Percentiles rank a stretch among this genome's conserved stretches.
Evolutionary conservation across 2,329 filamentous ascomycete genomes (phyloP).

Genomic region (Talaromyces sp.): DNA sequence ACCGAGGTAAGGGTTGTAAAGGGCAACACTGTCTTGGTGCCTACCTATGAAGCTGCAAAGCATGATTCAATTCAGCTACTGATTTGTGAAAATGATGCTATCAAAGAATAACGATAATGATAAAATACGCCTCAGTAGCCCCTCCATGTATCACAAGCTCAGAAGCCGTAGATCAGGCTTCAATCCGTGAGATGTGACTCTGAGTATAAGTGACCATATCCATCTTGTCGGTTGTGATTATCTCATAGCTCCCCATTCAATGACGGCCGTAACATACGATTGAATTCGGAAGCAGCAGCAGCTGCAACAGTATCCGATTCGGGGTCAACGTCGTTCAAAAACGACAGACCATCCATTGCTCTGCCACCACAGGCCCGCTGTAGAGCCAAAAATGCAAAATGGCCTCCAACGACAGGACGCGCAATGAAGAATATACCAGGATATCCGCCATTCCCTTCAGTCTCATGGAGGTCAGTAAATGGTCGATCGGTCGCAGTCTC

Average conservation of each 20-base stretch:
- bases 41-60: background rate
- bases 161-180: background rate
- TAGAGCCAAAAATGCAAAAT: conserved; percentile 81
- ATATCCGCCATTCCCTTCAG: conserved; percentile 71
- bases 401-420: conserved; percentile 76
- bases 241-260: conserved; percentile 14
- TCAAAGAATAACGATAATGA: background rate
- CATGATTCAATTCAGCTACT: background rate
- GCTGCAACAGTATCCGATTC: conserved; percentile 24
- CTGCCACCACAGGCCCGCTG: conserved; percentile 73
- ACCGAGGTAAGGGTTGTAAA: background rate
- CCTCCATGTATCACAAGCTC: background rate
- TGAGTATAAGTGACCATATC: background rate
- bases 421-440: conserved; percentile 75
- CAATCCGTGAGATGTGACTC: background rate
- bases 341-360: conserved; percentile 57
- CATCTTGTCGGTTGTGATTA: background rate
- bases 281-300: conserved; percentile 26
- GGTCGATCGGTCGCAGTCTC: conserved; percentile 74
- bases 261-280: conserved; percentile 9
- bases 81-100: background rate
- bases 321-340: conserved; percentile 38
- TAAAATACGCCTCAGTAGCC: background rate
- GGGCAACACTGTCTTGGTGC: background rate
- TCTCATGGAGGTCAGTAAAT: conserved; percentile 78